Conservation (phyloP, 148 eudicot species). For the Mesembryanthemum crystallinum region DNA sequence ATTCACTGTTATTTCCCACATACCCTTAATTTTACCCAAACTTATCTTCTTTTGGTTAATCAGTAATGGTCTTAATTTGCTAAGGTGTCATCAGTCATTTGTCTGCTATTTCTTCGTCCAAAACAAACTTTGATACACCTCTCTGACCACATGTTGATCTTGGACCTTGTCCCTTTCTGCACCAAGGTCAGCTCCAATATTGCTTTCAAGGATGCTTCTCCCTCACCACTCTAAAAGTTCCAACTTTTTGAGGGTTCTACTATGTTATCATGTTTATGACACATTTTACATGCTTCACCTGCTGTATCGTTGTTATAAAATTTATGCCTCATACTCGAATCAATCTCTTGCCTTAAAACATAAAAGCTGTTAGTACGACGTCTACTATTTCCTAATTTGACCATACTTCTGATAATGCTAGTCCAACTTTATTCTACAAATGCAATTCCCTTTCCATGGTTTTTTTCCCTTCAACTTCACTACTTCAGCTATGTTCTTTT, state of each 20-base stretch:
- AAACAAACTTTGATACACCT: background rate
- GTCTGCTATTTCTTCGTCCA: background rate
- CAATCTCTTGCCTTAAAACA: background rate
- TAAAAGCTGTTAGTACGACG: background rate
- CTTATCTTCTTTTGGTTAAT: background rate
- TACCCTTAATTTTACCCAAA: background rate
- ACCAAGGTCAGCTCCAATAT: background rate
- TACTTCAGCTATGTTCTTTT: background rate
- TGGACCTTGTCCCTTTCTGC: background rate
- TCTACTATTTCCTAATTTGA: background rate
- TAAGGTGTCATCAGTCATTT: background rate
- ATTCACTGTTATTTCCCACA: background rate
- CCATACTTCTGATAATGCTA: background rate
- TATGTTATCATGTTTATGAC: background rate
- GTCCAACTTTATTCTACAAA: background rate
- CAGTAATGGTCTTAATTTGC: background rate
- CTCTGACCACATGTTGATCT: background rate
- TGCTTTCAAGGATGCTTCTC: background rate
- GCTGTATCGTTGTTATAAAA: background rate
- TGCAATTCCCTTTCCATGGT: background rate
- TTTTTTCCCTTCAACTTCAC: background rate
- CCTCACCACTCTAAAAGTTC: background rate
- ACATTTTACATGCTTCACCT: background rate
- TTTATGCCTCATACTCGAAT: background rate
- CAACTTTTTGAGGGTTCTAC: background rate